A percentile compares a stretch with the other conserved stretches of the same genome.
phyloP scores from a whole-genome alignment of 768 basidiomycete genomes.

The Tricholoma matsutake region DNA sequence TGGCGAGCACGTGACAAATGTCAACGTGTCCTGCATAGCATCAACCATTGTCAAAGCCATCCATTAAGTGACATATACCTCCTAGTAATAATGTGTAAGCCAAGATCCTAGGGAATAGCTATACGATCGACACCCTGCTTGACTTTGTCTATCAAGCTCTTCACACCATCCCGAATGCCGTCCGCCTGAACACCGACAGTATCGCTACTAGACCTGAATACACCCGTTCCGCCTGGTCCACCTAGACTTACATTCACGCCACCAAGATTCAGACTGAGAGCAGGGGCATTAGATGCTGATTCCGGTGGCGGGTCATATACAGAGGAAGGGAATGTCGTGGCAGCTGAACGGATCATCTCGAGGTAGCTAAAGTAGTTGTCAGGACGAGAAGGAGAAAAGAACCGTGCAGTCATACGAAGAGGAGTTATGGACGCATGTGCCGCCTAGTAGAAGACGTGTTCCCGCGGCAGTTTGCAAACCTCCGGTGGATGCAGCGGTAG shows the following conservation, averaged over 20 bases:
- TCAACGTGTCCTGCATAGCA: no score
- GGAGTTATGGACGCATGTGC: slow-evolving; percentile 95
- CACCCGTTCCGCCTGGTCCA: slow-evolving; percentile 77
- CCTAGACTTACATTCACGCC: slow-evolving; percentile 93
- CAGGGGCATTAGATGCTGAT: slow-evolving; percentile 66
- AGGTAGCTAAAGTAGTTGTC: slow-evolving; percentile 56
- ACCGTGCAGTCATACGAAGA: slow-evolving; percentile 56
- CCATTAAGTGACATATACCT: no score
- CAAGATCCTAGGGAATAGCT: slow-evolving; percentile 35
- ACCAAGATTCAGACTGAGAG: slow-evolving; percentile 89
- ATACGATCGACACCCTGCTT: slow-evolving; percentile 79
- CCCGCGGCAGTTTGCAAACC: slow-evolving; percentile 52
- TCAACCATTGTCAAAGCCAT: no score
- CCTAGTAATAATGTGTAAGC: background rate
- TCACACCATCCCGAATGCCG: slow-evolving; percentile 85
- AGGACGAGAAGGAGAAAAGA: slow-evolving; percentile 9
- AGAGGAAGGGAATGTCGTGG: slow-evolving; percentile 54
- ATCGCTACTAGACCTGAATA: slow-evolving; percentile 81
- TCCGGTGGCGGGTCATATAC: slow-evolving; percentile 78
- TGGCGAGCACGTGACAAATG: background rate
- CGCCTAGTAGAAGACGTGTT: slow-evolving; percentile 82
- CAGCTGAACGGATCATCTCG: slow-evolving; percentile 81
- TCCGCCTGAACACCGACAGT: slow-evolving; percentile 76
- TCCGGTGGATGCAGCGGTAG: slow-evolving; percentile 44
- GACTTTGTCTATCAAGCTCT: slow-evolving; percentile 84